Base-by-base conservation (phyloP, 306 rosid species). In the Gleditsia sinensis region DNA sequence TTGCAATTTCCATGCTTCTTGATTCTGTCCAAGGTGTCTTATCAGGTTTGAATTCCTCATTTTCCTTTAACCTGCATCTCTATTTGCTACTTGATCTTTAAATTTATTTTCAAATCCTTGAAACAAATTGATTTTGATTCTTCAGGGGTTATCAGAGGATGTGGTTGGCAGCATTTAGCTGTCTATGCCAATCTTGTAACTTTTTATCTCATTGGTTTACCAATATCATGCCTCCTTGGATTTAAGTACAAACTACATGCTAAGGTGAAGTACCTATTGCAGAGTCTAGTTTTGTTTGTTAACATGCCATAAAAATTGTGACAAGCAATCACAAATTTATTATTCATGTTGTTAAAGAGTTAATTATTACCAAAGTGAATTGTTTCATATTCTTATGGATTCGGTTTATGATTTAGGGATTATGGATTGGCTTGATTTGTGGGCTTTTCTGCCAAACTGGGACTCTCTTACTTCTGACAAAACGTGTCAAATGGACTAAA, bases 71-170 rank as follows among this genome's bases (percentile, higher is more conserved):
- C 17, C 4, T 24, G 2, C 5, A 21, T 10, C 8, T 33, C 12
- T 25, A 12, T 40, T 19, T 66, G 1, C n/a, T 42, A 21, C 48
- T 40, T 55, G 59, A 43, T 73, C 9, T 49, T 36, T 14, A 76
- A 9, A 65, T 63, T 63, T 36, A 36, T 12, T 27, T 61, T 43
- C 39, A 16, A n/a, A 30, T 23, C 30, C 48, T 70, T 21, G 11
- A 8, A 16, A 9, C 32, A 50, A 68, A 10, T 2, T 73, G 58
- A 17, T 12, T 79, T 67, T 37, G 57, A 68, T 73, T 2, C 28
- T 80, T 63, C 82, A 94, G 97, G 97, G 24, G 96, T 87, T 79
- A 88, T 82, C 11, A 88, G 97, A 87, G 98, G 97, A 67, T 83
- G 93, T 46, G 97, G 96, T 10, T 86, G 87, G 90, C 97, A 91